These are phyloP conservation scores for Naematelia encephala DNA, from an alignment of 768 basidiomycete genomes.

Conservation along the genomic window DNA sequence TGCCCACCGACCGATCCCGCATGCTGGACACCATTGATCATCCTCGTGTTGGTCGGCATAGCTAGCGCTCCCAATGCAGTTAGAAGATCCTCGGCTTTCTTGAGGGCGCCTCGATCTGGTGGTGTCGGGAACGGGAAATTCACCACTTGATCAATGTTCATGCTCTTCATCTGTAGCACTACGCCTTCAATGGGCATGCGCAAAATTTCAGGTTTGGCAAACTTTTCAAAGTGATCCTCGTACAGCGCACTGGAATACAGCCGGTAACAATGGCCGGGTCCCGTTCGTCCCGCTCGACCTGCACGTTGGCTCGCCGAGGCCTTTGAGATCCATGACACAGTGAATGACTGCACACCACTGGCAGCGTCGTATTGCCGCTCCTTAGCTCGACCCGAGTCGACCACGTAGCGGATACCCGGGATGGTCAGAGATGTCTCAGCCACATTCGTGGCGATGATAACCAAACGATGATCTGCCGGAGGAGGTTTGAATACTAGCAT, in stretches of 20 bases:
- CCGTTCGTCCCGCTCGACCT: conserved; percentile 94
- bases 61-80: conserved; percentile 78
- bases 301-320: conserved; percentile 91
- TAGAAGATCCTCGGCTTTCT: conserved; percentile 76
- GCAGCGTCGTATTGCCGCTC: conserved; percentile 82
- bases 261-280: conserved; percentile 96
- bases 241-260: conserved; percentile 93
- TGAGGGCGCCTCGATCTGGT: conserved; percentile 71
- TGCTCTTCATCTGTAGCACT: conserved; percentile 96
- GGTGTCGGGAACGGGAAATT: conserved; percentile 99
- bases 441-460: conserved; percentile 92
- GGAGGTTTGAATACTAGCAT: conserved; percentile 87
- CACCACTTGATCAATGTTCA: conserved; percentile 93
- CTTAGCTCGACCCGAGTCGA: conserved; percentile 92
- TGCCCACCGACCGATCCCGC: conserved; percentile 55
- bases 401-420: conserved; percentile 94
- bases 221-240: conserved; percentile 85
- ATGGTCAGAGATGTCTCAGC: conserved; percentile 97
- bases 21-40: conserved; percentile 44
- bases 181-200: conserved; percentile 96
- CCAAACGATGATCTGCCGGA: conserved; percentile 74
- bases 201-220: conserved; percentile 84
- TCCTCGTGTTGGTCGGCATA: conserved; percentile 44
- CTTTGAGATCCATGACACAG: conserved; percentile 89
- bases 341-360: conserved; percentile 85